Evolutionary conservation across 371 early-diverging fungal species (phyloP), one percentile per base, ranked within the genome.

Genomic region (Zychaea mexicana): DNA sequence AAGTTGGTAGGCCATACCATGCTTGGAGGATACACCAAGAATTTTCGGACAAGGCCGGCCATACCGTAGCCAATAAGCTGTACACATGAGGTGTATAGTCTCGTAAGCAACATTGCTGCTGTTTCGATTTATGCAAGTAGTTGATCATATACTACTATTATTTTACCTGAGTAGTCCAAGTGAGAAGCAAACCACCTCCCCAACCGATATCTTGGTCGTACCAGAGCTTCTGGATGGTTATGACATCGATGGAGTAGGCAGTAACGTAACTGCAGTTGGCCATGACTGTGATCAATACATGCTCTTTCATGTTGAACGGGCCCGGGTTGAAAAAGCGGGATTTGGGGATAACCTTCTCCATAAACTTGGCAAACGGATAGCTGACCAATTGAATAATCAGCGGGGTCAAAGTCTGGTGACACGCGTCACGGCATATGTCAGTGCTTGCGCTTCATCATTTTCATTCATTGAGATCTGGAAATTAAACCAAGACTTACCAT

Each of bases 1-100:
- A 96, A 73, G 49, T 81, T 87, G 3, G 74, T 57, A 17, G 95
- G 95, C 95, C 95, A 97, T 49, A 94, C 79, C 96, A 96, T 95
- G 10, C 87, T 77, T 1, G 91, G 78, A 15, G 95, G 95, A 38
- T 87, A 81, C n/a, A 96, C 92, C 24, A 96, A 79, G 70, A 79
- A 92, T 33, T 83, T 80, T 49, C 94, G 88, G 32, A 87, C 76
- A 1, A 90, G 67, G 57, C 96, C 96, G 6, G 95, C 91, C 65
- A 95, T 80, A 65, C 94, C 94, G 71, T 86, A 94, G 38, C 96
- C 96, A 46, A 92, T 71, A 5, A 70, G 47, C 64, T 64, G 26
- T 17, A 19, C 30, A 49, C n/a, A 24, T n/a, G n/a, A n/a, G n/a
- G n/a, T n/a, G n/a, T n/a, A 7, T 9, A 3, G 3, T 19, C 15